phyloP scores from a whole-genome alignment of 306 rosid species.

The Vicia villosa region DNA sequence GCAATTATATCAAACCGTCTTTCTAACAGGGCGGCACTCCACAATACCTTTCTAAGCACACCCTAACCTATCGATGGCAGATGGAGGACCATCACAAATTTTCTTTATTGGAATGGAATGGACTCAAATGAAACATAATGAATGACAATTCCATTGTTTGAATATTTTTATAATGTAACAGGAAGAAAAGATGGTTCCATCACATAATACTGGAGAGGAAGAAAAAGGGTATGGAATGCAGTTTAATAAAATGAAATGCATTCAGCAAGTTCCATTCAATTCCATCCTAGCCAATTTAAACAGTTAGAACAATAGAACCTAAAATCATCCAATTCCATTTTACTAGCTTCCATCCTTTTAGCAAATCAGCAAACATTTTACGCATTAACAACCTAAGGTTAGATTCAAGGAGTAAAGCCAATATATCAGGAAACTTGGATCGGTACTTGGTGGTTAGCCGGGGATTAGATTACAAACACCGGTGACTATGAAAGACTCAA shows the following conservation, averaged over 20 bases:
- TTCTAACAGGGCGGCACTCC: neutral
- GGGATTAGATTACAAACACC: neutral
- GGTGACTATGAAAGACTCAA: neutral
- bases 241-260: neutral
- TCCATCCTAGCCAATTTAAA: neutral
- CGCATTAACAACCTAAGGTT: constrained; percentile 11
- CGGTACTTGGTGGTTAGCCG: constrained; percentile 2
- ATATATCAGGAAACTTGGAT: neutral
- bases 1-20: neutral
- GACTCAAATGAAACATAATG: neutral
- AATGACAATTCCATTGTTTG: neutral
- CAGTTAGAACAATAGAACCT: constrained; percentile 3
- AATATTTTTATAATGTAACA: neutral
- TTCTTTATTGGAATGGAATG: neutral
- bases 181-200: neutral
- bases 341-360: neutral
- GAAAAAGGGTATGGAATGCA: neutral
- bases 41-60: constrained; percentile 2
- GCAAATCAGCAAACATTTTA: neutral
- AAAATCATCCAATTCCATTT: neutral
- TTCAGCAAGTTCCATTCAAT: constrained; percentile 10
- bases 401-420: neutral
- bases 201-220: neutral
- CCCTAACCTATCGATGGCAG: neutral
- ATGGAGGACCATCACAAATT: too few relatives aligned